A percentile compares a stretch with the other conserved stretches of the same genome.
phyloP scores from a whole-genome alignment of 2,329 filamentous ascomycete genomes.

The Aspergillus sp. region DNA sequence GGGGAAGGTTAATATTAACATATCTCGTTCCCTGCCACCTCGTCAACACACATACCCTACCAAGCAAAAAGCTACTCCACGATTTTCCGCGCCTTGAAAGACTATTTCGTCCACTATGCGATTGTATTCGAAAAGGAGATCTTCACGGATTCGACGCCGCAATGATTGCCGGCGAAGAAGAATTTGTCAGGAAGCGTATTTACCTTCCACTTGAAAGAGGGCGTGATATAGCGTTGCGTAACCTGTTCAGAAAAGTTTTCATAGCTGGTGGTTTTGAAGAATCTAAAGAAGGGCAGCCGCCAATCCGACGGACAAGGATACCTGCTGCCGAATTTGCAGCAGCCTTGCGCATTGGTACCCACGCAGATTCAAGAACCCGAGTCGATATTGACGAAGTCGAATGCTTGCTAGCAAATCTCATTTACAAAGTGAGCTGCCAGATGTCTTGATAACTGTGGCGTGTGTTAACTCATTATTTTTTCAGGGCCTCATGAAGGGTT shows the following conservation, averaged over 20 bases:
- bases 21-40: slow-evolving; percentile 94
- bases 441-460: background rate
- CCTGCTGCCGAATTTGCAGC: slow-evolving; percentile 81
- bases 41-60: slow-evolving; percentile 82
- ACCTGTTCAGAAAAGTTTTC: slow-evolving; percentile 89
- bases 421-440: slow-evolving; percentile 75
- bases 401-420: slow-evolving; percentile 91
- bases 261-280: slow-evolving; percentile 79
- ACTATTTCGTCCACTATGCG: slow-evolving; percentile 75
- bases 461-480: slow-evolving; percentile 19
- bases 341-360: slow-evolving; percentile 72
- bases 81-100: slow-evolving; percentile 74
- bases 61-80: slow-evolving; percentile 67
- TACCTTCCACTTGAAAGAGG: slow-evolving; percentile 92
- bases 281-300: slow-evolving; percentile 64
- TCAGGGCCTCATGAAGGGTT: slow-evolving; percentile 96
- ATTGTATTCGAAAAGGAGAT: slow-evolving; percentile 79
- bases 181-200: slow-evolving; percentile 89
- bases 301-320: slow-evolving; percentile 69
- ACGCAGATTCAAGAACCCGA: slow-evolving; percentile 50
- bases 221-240: slow-evolving; percentile 86
- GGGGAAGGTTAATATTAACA: slow-evolving; percentile 75
- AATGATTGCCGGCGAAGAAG: slow-evolving; percentile 78
- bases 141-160: slow-evolving; percentile 81
- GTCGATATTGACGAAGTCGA: slow-evolving; percentile 92